Evolutionary conservation across 768 basidiomycete species (phyloP), one percentile per base, ranked within the genome.

Genomic region (Polyporus arcularius): DNA sequence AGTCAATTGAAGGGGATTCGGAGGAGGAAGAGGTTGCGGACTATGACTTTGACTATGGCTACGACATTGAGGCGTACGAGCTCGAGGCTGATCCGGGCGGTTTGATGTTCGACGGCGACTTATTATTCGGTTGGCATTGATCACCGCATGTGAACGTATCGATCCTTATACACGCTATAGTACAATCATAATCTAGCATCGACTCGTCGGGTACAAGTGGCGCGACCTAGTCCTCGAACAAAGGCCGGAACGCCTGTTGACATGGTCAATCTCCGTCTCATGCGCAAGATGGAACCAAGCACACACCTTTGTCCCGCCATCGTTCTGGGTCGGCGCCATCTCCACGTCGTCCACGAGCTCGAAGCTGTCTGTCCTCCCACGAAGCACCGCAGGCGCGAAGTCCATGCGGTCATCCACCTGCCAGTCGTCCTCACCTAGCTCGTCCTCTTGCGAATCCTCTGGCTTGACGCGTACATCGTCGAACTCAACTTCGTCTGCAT

Each of bases 401-500:
- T 68, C 68, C 31, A 66, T 52, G 26, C 61, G 60, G 9, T 55
- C 69, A 14, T 63, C 65, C 28, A 57, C 61, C 21, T 62, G 61
- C 31, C 57, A 60, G 14, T 53, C 51, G 32, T 62, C 54, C 21
- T 21, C 52, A 18, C 43, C 57, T 38, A 12, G 32, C 32, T 57
- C 53, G 42, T 54, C 59, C 45, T 65, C 49, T 43, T 50, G 46
- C 61, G 57, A 38, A 16, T 28, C 53, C 45, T 32, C 8, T 32
- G 43, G 28, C 43, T 46, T 38, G 26, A 26, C 49, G 38, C 43
- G 32, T 65, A 48, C 50, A 35, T 48, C n/a, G 54, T 21, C 64
- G 40, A 68, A 62, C 39, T 63, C 71, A 47, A 76, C 81, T 66
- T 88, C 86, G 61, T 83, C 83, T 11, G 80, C 85, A 2, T 86